Conservation (phyloP, 2,329 filamentous ascomycete species). For the Fusarium lyarnte region DNA sequence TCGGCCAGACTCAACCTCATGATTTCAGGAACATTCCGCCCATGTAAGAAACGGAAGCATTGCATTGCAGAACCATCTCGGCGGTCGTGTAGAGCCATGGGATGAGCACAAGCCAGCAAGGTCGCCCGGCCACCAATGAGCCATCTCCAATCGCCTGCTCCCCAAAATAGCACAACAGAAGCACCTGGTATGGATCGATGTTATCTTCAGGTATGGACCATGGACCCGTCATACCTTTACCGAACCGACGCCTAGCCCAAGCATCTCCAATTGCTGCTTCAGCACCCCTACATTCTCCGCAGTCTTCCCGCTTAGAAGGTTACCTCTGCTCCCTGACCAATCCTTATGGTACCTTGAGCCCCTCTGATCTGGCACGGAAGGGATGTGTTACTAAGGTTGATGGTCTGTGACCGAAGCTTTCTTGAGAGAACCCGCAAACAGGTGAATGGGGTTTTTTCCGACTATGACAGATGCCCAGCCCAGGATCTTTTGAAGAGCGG, state of each 20-base stretch:
- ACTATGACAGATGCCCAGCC: conserved; percentile 37
- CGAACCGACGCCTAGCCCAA: conserved; percentile 16
- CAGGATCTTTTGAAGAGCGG: conserved; percentile 37
- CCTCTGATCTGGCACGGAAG: conserved; percentile 14
- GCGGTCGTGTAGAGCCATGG: conserved; percentile 30
- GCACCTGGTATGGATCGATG: conserved; percentile 37
- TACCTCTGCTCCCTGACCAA: conserved; percentile 6
- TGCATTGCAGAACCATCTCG: conserved; percentile 30
- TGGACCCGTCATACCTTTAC: conserved; percentile 27
- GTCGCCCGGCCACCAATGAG: conserved; percentile 23
- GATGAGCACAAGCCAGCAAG: conserved; percentile 33
- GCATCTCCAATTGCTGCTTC: conserved; percentile 29
- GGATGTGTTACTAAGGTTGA: conserved; percentile 18
- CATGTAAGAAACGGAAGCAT: background rate
- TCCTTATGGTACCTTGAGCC: conserved; percentile 2
- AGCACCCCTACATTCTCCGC: conserved; percentile 22
- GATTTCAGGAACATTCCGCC: conserved; percentile 23
- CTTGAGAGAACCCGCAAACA: conserved; percentile 14
- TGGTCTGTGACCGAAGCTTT: conserved; percentile 23
- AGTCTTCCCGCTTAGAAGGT: conserved; percentile 20
- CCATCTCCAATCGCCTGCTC: conserved; percentile 17
- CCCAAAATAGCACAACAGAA: conserved; percentile 37
- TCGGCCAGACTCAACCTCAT: conserved; percentile 22
- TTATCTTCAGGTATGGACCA: conserved; percentile 36
- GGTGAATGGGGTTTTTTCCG: conserved; percentile 7